A percentile compares a stretch with the other conserved stretches of the same genome.
Evolutionary conservation across 208 protist species (phyloP).

Genomic region (Trypanosoma mega): DNA sequence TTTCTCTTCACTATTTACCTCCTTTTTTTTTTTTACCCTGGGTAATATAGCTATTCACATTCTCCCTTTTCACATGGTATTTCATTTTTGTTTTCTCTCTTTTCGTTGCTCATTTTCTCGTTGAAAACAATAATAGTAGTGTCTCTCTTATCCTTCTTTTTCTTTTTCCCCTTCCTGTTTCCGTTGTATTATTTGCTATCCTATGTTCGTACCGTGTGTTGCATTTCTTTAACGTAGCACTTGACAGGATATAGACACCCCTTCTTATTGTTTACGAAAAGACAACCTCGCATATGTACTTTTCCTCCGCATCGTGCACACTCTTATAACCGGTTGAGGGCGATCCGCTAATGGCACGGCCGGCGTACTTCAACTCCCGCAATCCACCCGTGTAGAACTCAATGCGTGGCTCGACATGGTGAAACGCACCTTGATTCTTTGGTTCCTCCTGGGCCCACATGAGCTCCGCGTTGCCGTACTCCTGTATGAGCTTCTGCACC

Average conservation of each 20-base stretch:
- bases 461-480: conserved; percentile 91
- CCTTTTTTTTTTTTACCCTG: not conserved
- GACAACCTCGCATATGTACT: conserved; percentile 41
- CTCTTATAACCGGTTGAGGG: conserved; percentile 76
- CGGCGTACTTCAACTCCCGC: conserved; percentile 58
- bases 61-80: too few species aligned
- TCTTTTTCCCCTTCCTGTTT: not conserved
- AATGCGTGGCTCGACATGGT: conserved; percentile 80
- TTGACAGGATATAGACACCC: not conserved
- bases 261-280: conserved; percentile 21
- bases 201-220: not conserved
- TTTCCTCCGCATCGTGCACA: conserved; percentile 72
- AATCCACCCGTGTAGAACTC: conserved; percentile 69
- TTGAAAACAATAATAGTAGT: too few species aligned
- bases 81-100: not conserved
- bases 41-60: not conserved
- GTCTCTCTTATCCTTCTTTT: not conserved
- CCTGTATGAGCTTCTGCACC: conserved; percentile 72
- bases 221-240: not conserved
- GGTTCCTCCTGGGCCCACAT: conserved; percentile 98
- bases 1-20: not conserved
- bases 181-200: not conserved
- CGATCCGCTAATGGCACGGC: conserved; percentile 50
- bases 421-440: conserved; percentile 96
- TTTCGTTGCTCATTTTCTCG: not conserved